These are phyloP conservation scores for Annulohypoxylon maeteangense DNA, from an alignment of 495 filamentous ascomycete genomes.

Conservation along the genomic window DNA sequence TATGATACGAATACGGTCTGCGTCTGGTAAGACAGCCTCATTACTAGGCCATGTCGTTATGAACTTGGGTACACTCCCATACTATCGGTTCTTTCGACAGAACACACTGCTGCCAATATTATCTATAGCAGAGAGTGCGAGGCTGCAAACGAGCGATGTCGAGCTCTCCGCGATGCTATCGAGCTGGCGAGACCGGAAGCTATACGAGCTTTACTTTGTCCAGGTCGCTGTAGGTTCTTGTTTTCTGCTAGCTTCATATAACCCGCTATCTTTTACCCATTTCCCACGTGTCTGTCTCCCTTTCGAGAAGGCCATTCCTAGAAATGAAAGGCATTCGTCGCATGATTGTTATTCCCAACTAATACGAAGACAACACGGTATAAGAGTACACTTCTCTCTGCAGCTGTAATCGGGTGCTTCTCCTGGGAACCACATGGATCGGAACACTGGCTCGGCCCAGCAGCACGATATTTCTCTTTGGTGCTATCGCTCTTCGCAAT, in stretches of 20 bases:
- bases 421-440: slow-evolving; percentile 39
- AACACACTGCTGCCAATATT: slow-evolving; percentile 30
- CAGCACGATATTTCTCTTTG: slow-evolving; percentile 46
- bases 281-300: too few relatives aligned
- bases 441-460: slow-evolving; percentile 47
- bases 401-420: slow-evolving; percentile 48
- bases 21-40: slow-evolving; percentile 3
- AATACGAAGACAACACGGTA: neutral
- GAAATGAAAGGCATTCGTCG: too few relatives aligned
- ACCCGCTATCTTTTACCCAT: too few relatives aligned
- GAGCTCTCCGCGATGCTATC: slow-evolving; percentile 21
- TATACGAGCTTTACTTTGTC: slow-evolving; percentile 47
- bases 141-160: neutral
- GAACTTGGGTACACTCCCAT: slow-evolving; percentile 23
- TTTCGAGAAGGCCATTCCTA: too few relatives aligned
- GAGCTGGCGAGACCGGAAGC: slow-evolving; percentile 45
- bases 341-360: neutral
- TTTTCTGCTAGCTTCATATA: too few relatives aligned
- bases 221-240: slow-evolving; percentile 43
- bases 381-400: slow-evolving; percentile 44
- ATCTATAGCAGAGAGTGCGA: slow-evolving; percentile 13
- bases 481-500: slow-evolving; percentile 46
- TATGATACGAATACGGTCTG: neutral
- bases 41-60: slow-evolving; percentile 5
- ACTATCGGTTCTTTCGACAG: slow-evolving; percentile 33